Conservation (phyloP, 1,139 yeast species). For the Saccharomyces hybrid region DNA sequence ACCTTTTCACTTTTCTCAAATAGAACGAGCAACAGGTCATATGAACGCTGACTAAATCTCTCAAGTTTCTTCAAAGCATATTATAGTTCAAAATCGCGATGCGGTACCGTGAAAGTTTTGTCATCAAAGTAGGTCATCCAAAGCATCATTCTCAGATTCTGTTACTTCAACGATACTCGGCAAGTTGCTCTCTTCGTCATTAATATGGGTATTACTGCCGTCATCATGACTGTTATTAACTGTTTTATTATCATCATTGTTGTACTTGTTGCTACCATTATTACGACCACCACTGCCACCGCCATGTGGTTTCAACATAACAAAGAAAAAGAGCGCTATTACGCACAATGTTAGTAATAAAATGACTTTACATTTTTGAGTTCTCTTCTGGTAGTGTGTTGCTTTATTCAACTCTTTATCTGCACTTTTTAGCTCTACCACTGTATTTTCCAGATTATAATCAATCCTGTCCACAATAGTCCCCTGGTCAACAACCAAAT, state of each 20-base stretch:
- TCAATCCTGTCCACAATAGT: conserved; percentile 88
- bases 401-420: conserved; percentile 74
- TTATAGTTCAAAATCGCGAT: not conserved
- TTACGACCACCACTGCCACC: not conserved
- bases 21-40: not conserved
- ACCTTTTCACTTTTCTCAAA: not conserved
- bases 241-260: not conserved
- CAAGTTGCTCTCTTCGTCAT: not conserved
- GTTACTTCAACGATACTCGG: not conserved
- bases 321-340: conserved; percentile 60
- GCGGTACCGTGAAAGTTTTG: not conserved
- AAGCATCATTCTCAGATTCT: not conserved
- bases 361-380: conserved; percentile 86
- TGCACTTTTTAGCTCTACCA: conserved; percentile 66
- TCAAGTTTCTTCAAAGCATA: not conserved
- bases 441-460: conserved; percentile 77
- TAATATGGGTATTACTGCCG: not conserved
- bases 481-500: conserved; percentile 90
- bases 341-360: conserved; percentile 64
- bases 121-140: not conserved
- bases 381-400: conserved; percentile 71
- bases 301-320: conserved; percentile 58
- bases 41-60: not conserved
- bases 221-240: not conserved
- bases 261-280: not conserved